A percentile compares a stretch with the other conserved stretches of the same genome.
Conservation (phyloP, 202 grass and related monocot genomes). For the Panicum hallii region DNA sequence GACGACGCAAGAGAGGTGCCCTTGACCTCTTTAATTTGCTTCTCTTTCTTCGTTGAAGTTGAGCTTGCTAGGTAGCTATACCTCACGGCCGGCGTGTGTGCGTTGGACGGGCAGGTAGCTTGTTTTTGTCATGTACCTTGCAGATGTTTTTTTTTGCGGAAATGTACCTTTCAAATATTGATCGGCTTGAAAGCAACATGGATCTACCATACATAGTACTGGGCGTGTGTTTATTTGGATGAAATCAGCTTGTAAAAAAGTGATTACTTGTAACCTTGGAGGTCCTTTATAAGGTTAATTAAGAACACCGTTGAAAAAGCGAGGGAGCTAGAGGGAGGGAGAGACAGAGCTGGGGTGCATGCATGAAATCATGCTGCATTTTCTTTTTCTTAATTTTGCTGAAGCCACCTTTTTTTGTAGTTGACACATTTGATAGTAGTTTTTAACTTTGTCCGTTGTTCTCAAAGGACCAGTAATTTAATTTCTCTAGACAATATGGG, state of each 20-base stretch:
- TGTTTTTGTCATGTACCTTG: slow-evolving; percentile 37
- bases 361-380: slow-evolving; percentile 29
- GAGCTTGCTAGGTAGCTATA: slow-evolving; percentile 15
- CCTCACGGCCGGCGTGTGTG: background rate
- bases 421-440: background rate
- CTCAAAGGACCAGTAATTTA: background rate
- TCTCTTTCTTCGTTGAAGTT: background rate
- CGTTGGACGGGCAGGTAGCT: slow-evolving; percentile 33
- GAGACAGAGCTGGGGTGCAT: background rate
- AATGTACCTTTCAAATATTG: slow-evolving; percentile 11
- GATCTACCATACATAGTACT: slow-evolving; percentile 2
- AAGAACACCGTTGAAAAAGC: background rate
- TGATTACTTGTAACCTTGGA: background rate
- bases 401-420: background rate
- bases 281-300: background rate
- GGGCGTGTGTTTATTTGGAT: background rate
- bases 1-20: background rate
- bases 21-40: background rate
- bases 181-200: slow-evolving; percentile 16
- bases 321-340: background rate
- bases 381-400: background rate
- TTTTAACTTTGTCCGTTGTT: background rate
- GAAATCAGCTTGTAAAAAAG: background rate
- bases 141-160: background rate
- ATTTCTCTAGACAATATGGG: background rate